Evolutionary conservation across 441 rosid genomes (phyloP).

Genomic region (Eutrema salsugineum): DNA sequence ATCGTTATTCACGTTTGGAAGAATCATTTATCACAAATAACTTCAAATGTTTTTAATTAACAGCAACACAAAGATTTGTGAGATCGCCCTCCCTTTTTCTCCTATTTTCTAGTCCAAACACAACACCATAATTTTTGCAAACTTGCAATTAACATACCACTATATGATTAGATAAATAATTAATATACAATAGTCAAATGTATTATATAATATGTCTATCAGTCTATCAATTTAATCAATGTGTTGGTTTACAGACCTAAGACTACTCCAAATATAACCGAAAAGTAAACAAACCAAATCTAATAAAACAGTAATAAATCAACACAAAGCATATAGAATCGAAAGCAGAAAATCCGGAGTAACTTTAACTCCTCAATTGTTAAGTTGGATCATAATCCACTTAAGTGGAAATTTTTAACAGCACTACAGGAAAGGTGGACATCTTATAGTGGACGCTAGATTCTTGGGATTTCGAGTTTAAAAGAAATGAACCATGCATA

Average conservation of each 20-base stretch:
- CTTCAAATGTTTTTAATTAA: no score
- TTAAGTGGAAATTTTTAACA: background rate
- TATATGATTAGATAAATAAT: no score
- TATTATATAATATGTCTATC: no score
- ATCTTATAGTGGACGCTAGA: slow-evolving; percentile 25
- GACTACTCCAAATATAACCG: background rate
- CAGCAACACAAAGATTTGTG: no score
- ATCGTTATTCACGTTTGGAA: no score
- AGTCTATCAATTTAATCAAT: background rate
- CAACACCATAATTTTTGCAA: no score
- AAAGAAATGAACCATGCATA: background rate
- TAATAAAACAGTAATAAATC: background rate
- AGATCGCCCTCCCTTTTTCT: no score
- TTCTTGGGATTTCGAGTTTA: slow-evolving; percentile 30
- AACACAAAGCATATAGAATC: background rate
- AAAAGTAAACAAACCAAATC: background rate
- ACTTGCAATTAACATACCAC: no score
- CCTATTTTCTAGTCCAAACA: no score
- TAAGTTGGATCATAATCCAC: background rate
- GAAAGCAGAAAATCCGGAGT: background rate
- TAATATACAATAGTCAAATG: no score
- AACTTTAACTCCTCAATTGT: background rate
- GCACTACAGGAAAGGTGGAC: background rate
- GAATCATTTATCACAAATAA: no score
- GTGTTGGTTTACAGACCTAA: background rate